Evolutionary conservation across 768 basidiomycete species (phyloP).

Genomic region (Fomitopsis pulvina): DNA sequence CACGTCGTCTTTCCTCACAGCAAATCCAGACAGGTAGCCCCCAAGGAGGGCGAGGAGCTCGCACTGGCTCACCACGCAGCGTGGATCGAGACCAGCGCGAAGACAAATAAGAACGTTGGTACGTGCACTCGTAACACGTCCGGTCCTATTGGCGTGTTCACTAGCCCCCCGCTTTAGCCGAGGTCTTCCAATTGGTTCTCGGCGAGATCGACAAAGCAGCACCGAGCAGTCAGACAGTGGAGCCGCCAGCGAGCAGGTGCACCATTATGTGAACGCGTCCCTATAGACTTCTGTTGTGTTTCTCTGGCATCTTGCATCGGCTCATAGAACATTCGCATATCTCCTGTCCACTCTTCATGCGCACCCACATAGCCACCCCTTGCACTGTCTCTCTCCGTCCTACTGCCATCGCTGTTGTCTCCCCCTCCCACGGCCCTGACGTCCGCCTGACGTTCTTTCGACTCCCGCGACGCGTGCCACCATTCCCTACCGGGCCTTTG

Average conservation of each 20-base stretch:
- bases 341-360: conserved; percentile 3
- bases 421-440: neutral
- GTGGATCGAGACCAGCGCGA: conserved; percentile 87
- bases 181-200: conserved; percentile 81
- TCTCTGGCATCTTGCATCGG: conserved; percentile 4
- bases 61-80: conserved; percentile 68
- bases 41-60: conserved; percentile 67
- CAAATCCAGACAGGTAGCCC: conserved; percentile 61
- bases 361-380: neutral
- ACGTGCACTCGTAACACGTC: conserved; percentile 29
- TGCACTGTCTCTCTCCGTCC: conserved; percentile 4
- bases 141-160: neutral
- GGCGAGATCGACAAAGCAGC: conserved; percentile 76
- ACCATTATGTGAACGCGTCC: conserved; percentile 48
- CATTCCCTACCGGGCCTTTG: conserved; percentile 11
- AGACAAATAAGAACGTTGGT: conserved; percentile 84
- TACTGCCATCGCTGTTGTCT: conserved; percentile 12
- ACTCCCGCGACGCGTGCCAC: neutral
- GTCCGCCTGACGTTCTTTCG: conserved; percentile 3
- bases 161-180: conserved; percentile 39
- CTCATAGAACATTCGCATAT: conserved; percentile 12
- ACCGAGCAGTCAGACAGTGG: conserved; percentile 40
- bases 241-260: conserved; percentile 39
- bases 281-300: conserved; percentile 12
- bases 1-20: conserved; percentile 28